A percentile compares a stretch with the other conserved stretches of the same genome.
These are phyloP conservation scores for Petrea volubilis DNA, from an alignment of 257 asterid genomes.

Conservation along the genomic window DNA sequence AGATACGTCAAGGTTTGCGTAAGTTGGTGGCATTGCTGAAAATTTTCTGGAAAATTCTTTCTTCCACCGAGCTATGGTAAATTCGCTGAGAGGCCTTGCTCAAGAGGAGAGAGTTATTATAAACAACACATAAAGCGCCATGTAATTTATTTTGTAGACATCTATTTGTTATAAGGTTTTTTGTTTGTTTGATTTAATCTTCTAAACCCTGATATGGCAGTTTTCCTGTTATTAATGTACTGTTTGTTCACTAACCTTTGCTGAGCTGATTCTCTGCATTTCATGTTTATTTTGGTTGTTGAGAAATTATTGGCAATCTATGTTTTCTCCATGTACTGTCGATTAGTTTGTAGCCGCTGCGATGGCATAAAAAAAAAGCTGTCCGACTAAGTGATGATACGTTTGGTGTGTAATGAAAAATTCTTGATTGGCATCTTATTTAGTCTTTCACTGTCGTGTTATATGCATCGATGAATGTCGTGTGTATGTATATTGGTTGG, in stretches of 20 bases:
- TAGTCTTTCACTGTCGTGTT: too few relatives aligned
- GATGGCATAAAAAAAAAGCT: too few relatives aligned
- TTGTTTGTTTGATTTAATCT: not conserved
- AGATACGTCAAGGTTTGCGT: not conserved
- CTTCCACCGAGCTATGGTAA: not conserved
- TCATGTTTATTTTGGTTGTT: not conserved
- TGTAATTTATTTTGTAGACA: not conserved
- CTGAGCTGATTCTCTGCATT: not conserved
- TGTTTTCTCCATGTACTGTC: too few relatives aligned
- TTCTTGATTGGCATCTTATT: too few relatives aligned
- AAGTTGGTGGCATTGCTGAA: not conserved
- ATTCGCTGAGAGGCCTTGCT: not conserved
- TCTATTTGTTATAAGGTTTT: not conserved
- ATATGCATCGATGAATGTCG: too few relatives aligned
- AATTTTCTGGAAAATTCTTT: not conserved
- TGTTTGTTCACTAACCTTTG: not conserved
- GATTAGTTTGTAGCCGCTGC: not conserved
- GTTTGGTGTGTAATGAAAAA: too few relatives aligned
- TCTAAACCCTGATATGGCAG: not conserved
- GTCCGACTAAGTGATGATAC: too few relatives aligned
- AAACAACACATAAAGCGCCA: not conserved
- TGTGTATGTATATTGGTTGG: too few relatives aligned
- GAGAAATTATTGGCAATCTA: not conserved
- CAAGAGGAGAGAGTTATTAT: not conserved
- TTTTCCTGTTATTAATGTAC: not conserved